A percentile compares a stretch with the other conserved stretches of the same genome.
phyloP scores from a whole-genome alignment of 2,329 filamentous ascomycete genomes.

The Alternaria brassicae region DNA sequence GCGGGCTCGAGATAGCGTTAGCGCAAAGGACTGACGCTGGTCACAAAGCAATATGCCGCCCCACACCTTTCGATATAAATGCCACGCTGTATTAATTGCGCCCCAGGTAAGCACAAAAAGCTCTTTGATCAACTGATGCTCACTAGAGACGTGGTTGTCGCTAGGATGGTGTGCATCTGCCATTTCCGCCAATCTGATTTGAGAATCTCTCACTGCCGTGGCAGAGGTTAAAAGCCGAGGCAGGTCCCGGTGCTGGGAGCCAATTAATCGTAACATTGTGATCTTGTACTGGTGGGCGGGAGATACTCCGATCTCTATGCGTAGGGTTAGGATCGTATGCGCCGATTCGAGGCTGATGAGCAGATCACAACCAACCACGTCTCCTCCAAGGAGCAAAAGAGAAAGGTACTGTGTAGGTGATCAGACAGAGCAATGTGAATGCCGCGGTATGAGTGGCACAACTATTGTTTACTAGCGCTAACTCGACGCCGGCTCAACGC shows the following conservation, averaged over 20 bases:
- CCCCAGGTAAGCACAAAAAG: conserved; percentile 12
- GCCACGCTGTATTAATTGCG: conserved; percentile 31
- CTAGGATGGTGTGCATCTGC: not conserved
- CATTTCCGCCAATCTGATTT: conserved; percentile 13
- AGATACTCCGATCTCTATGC: not conserved
- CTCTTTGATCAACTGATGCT: conserved; percentile 26
- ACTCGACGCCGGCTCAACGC: not conserved
- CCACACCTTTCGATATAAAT: conserved; percentile 28
- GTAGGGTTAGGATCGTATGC: not conserved
- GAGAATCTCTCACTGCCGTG: conserved; percentile 24
- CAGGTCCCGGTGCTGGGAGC: conserved; percentile 17
- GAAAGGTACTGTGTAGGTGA: not conserved
- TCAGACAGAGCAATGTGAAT: not conserved
- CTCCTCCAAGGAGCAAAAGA: not conserved
- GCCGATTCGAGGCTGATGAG: not conserved
- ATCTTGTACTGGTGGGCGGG: conserved; percentile 1
- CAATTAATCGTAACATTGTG: conserved; percentile 2
- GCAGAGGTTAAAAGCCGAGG: conserved; percentile 17
- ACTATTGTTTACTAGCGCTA: conserved; percentile 1
- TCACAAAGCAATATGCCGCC: conserved; percentile 25
- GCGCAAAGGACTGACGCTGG: conserved; percentile 1
- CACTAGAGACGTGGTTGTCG: conserved; percentile 10
- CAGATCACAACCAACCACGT: not conserved
- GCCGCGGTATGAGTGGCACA: not conserved
- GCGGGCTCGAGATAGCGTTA: conserved; percentile 4